A percentile compares a stretch with the other conserved stretches of the same genome.
These are phyloP conservation scores for Arabidopsis arenosa DNA, from an alignment of 345 rosid species.

Conservation along the genomic window DNA sequence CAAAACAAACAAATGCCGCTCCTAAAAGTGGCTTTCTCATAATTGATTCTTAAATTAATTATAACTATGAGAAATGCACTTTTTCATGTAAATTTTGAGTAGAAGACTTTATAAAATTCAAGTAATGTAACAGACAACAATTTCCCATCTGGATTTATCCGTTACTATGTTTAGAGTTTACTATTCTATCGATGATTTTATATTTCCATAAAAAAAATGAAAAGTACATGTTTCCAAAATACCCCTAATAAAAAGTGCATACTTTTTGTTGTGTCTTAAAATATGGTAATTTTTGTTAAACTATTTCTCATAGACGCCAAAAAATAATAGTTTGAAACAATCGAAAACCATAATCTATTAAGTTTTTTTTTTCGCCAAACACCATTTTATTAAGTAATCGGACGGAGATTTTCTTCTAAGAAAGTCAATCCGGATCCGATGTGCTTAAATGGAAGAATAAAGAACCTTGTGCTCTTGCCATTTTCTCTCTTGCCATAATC, in stretches of 20 bases:
- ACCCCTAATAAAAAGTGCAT: neutral
- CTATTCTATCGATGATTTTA: no score
- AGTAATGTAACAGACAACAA: neutral
- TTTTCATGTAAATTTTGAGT: neutral
- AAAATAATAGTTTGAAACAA: neutral
- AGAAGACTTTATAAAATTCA: neutral
- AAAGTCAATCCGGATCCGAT: no score
- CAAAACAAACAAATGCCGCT: no score
- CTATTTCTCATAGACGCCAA: neutral
- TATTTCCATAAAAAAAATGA: neutral
- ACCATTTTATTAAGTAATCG: no score
- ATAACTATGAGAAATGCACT: neutral
- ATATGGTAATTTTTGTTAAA: neutral
- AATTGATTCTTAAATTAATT: neutral
- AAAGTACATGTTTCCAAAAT: neutral
- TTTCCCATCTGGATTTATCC: neutral
- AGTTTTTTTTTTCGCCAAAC: no score
- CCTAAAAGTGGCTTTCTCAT: no score
- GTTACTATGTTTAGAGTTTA: neutral
- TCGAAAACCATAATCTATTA: neutral
- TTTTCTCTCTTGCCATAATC: no score
- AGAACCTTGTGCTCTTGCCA: no score
- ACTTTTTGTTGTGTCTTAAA: no score
- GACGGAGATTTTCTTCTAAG: no score
- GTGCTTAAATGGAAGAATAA: no score